These are phyloP conservation scores for Xanthoconium stramineum DNA, from an alignment of 768 basidiomycete species.

Conservation along the genomic window DNA sequence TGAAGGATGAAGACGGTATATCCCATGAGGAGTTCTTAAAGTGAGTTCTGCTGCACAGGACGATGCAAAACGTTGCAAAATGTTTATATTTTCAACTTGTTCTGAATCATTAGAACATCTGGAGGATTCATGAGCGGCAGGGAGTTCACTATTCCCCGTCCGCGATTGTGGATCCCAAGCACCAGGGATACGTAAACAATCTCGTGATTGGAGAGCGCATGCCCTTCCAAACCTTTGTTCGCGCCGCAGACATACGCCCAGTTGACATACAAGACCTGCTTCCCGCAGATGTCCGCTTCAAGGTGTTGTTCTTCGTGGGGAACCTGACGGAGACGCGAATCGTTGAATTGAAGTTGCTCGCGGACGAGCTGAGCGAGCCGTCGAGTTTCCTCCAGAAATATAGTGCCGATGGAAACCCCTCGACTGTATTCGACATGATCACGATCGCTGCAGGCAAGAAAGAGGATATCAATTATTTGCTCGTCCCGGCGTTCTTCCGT, in stretches of 20 bases:
- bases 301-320: too few species aligned
- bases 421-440: not conserved
- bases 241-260: constrained; percentile 29
- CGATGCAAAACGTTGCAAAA: not conserved
- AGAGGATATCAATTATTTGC: constrained; percentile 31
- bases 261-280: constrained; percentile 37
- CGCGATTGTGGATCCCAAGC: constrained; percentile 22
- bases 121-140: constrained; percentile 36
- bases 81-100: not conserved
- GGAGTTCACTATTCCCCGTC: constrained; percentile 32
- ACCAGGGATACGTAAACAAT: constrained; percentile 30
- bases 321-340: constrained; percentile 15
- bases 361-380: constrained; percentile 17
- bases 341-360: constrained; percentile 22
- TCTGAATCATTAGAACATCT: constrained; percentile 25
- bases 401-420: constrained; percentile 10
- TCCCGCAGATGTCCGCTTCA: too few species aligned
- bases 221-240: constrained; percentile 21
- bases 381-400: constrained; percentile 24
- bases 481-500: constrained; percentile 16
- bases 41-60: constrained; percentile 14
- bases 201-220: constrained; percentile 39
- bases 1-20: not conserved
- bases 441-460: constrained; percentile 18
- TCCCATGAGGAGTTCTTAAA: constrained; percentile 34